These are phyloP conservation scores for Podila minutissima DNA, from an alignment of 192 early-diverging fungal species.

Conservation along the genomic window DNA sequence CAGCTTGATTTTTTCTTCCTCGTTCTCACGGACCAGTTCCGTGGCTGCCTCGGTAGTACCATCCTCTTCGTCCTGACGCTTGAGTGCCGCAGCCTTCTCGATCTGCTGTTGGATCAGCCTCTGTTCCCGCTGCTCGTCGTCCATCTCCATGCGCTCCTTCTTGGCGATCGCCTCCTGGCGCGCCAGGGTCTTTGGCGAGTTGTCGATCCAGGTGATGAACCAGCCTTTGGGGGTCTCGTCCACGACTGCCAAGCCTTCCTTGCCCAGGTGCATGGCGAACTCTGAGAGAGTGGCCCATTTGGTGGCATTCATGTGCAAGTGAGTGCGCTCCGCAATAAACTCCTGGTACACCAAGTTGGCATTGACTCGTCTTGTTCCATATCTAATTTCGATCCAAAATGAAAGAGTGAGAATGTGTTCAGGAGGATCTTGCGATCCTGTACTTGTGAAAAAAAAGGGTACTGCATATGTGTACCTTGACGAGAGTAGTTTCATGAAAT, in stretches of 20 bases:
- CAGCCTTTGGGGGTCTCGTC: conserved; percentile 93
- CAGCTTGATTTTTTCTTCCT: conserved; percentile 79
- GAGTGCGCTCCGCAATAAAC: conserved; percentile 89
- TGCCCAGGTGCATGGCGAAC: conserved; percentile 88
- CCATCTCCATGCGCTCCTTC: conserved; percentile 82
- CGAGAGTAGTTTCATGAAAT: conserved; percentile 87
- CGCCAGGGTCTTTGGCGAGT: conserved; percentile 87
- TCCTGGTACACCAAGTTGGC: conserved; percentile 99
- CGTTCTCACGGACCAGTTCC: conserved; percentile 72
- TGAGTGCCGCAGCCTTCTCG: conserved; percentile 63
- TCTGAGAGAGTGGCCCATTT: conserved; percentile 90
- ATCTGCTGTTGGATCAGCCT: conserved; percentile 85
- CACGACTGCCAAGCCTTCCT: conserved; percentile 82
- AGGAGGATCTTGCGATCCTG: no score
- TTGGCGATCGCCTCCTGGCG: conserved; percentile 80
- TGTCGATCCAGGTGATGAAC: conserved; percentile 93
- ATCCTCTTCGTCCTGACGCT: conserved; percentile 8
- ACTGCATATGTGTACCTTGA: conserved; percentile 56
- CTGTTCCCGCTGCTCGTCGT: conserved; percentile 88
- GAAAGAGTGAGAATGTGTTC: background rate
- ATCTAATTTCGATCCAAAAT: conserved; percentile 46
- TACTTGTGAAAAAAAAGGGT: no score
- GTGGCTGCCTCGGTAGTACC: conserved; percentile 42
- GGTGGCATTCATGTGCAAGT: conserved; percentile 97
- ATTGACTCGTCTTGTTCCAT: conserved; percentile 82